A percentile compares a stretch with the other conserved stretches of the same genome.
phyloP scores from a whole-genome alignment of 2,329 filamentous ascomycete species.

The Phaeosphaeria sp. region DNA sequence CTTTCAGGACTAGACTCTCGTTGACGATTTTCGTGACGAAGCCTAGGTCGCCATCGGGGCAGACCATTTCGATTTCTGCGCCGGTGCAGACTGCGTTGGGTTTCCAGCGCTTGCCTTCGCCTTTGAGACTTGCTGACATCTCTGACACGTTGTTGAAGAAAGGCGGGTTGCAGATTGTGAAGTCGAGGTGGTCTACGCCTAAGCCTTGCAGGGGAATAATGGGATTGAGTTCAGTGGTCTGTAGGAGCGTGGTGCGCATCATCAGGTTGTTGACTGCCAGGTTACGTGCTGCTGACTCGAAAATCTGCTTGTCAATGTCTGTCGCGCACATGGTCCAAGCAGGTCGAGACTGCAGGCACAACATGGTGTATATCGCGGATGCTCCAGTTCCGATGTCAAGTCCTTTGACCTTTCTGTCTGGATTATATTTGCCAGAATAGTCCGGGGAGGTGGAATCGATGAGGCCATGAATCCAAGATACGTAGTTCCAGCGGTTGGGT shows the following conservation, averaged over 20 bases:
- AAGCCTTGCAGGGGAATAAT: constrained; percentile 71
- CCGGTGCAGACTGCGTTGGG: constrained; percentile 80
- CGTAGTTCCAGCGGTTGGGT: constrained; percentile 78
- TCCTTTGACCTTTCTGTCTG: constrained; percentile 66
- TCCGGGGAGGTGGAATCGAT: constrained; percentile 70
- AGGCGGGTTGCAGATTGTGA: constrained; percentile 92
- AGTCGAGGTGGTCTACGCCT: constrained; percentile 68
- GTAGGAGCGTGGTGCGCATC: constrained; percentile 68
- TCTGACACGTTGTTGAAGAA: constrained; percentile 83
- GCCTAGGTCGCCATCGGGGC: constrained; percentile 74
- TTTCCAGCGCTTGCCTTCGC: constrained; percentile 68
- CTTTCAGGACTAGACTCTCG: constrained; percentile 68
- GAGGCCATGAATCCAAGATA: constrained; percentile 85
- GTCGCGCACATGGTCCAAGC: constrained; percentile 64
- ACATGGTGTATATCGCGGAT: constrained; percentile 87
- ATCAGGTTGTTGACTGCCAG: constrained; percentile 70
- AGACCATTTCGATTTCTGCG: constrained; percentile 84
- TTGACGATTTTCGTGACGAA: constrained; percentile 76
- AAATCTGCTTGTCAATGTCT: constrained; percentile 78
- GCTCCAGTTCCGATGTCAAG: constrained; percentile 91
- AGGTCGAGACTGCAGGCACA: constrained; percentile 73
- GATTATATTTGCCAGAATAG: constrained; percentile 55
- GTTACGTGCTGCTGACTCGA: constrained; percentile 72
- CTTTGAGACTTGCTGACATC: constrained; percentile 64
- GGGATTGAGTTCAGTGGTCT: constrained; percentile 57